A percentile compares a stretch with the other conserved stretches of the same genome.
Evolutionary conservation across 108 stramenopile genomes (phyloP).

Genomic region (Aurantiochytrium sp.): DNA sequence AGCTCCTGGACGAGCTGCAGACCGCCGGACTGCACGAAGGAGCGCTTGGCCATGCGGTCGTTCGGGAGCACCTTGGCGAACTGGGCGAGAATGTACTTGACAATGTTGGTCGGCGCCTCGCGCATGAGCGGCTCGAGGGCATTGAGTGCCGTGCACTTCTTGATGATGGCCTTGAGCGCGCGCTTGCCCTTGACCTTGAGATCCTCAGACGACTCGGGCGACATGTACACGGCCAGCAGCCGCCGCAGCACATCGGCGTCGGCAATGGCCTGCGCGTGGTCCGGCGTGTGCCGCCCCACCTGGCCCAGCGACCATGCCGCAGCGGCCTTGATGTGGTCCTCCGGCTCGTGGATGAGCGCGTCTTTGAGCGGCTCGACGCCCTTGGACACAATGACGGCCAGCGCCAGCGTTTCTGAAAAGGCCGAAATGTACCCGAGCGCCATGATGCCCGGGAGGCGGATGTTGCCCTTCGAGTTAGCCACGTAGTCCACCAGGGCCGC

Average conservation of each 20-base stretch:
- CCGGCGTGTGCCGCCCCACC: slow-evolving; percentile 65
- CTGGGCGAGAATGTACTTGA: slow-evolving; percentile 69
- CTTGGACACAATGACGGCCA: slow-evolving; percentile 75
- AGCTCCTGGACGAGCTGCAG: slow-evolving; percentile 65
- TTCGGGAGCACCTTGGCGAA: slow-evolving; percentile 64
- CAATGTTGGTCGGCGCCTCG: slow-evolving; percentile 61
- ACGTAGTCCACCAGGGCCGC: slow-evolving; percentile 67
- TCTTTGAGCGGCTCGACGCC: slow-evolving; percentile 73
- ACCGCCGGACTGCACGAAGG: slow-evolving; percentile 62
- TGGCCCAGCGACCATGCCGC: slow-evolving; percentile 66
- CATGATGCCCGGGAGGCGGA: slow-evolving; percentile 66
- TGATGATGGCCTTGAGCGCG: slow-evolving; percentile 63
- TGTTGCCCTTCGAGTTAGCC: slow-evolving; percentile 58
- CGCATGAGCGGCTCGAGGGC: slow-evolving; percentile 65
- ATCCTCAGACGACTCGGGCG: slow-evolving; percentile 55
- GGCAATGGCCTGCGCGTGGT: slow-evolving; percentile 61
- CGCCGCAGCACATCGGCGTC: slow-evolving; percentile 65
- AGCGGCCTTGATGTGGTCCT: slow-evolving; percentile 70
- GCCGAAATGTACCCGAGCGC: slow-evolving; percentile 65
- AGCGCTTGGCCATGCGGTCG: slow-evolving; percentile 59
- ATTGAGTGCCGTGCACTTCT: slow-evolving; percentile 62
- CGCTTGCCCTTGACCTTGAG: slow-evolving; percentile 62
- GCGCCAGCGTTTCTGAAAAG: slow-evolving; percentile 66
- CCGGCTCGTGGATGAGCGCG: slow-evolving; percentile 66
- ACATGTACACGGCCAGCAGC: slow-evolving; percentile 64